Base-by-base conservation (phyloP, 352 stramenopile species). In the Phytophthora palmivora region DNA sequence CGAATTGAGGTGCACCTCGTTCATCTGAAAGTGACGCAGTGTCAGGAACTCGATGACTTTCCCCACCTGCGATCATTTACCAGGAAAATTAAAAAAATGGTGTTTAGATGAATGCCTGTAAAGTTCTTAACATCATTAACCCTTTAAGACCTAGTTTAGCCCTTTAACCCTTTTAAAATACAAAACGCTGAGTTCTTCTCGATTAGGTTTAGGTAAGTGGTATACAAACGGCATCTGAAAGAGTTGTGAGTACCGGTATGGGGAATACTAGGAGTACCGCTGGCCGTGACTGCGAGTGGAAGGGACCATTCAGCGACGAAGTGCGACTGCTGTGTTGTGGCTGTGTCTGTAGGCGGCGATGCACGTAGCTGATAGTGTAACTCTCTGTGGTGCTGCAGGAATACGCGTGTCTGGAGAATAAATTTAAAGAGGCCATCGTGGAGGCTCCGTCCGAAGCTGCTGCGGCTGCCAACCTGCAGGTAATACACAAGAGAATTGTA, bases 221-320 rank as follows among this genome's bases (percentile, higher is more conserved):
- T n/a, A n/a, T n/a, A n/a, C n/a, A n/a, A n/a, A n/a, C n/a, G n/a
- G n/a, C n/a, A n/a, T n/a, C n/a, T n/a, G n/a, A n/a, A n/a, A n/a
- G n/a, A n/a, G n/a, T n/a, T n/a, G n/a, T n/a, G n/a, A n/a, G n/a
- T 28, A 6, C 24, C 3, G 36, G 34, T 36, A 87, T 87, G 78
- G 78, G 78, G 33, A 87, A 83, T 43, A 62, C 38, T 19, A 32
- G 46, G 26, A 73, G 58, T 53, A 68, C 33, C 51, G 36, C 43
- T 26, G 56, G 19, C 28, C 39, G 36, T 53, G 24, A 33, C 52
- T 32, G 22, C 47, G 82, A 82, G 48, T 90, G 84, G 84, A 93
- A 92, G 69, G 86, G 86, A 1, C 86, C 86, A 1, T 95, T 95
- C 56, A 93, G 86, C 53, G 86, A 95, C 51, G 64, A 86, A 45